Percentiles rank a stretch among this genome's conserved stretches.
Conservation (phyloP, 108 stramenopile species). For the Conticribra weissflogii region DNA sequence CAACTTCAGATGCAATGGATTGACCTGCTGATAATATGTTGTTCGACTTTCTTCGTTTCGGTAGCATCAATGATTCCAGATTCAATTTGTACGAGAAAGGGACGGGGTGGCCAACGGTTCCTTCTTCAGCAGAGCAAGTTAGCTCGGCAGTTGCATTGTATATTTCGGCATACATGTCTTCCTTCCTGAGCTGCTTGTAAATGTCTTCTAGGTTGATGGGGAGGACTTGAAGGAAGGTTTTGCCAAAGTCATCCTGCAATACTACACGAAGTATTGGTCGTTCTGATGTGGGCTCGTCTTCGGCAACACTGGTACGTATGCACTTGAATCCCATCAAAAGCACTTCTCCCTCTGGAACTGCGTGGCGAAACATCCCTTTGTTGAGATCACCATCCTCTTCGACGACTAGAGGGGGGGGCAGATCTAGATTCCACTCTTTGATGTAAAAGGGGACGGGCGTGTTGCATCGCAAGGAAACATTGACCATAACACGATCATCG, state of each 20-base stretch:
- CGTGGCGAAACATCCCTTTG: constrained; percentile 49
- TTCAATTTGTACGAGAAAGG: constrained; percentile 54
- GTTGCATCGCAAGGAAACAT: constrained; percentile 62
- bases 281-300: constrained; percentile 12
- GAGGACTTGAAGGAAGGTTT: constrained; percentile 60
- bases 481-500: constrained; percentile 54
- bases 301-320: constrained; percentile 20
- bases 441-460: constrained; percentile 67
- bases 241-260: constrained; percentile 65
- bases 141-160: constrained; percentile 51
- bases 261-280: constrained; percentile 53
- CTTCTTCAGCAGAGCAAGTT: constrained; percentile 45
- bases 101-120: constrained; percentile 70
- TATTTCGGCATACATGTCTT: constrained; percentile 34
- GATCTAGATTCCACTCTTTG: constrained; percentile 61
- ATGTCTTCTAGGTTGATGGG: constrained; percentile 58
- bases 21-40: constrained; percentile 11
- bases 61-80: constrained; percentile 39
- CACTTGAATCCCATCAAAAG: constrained; percentile 67
- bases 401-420: constrained; percentile 53
- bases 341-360: constrained; percentile 64
- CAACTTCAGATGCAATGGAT: constrained; percentile 18
- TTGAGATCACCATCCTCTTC: constrained; percentile 58
- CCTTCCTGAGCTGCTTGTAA: constrained; percentile 49
- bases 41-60: constrained; percentile 19